These are phyloP conservation scores for Tillandsia leiboldiana DNA, from an alignment of 176 grass and related monocot species.

Conservation along the genomic window DNA sequence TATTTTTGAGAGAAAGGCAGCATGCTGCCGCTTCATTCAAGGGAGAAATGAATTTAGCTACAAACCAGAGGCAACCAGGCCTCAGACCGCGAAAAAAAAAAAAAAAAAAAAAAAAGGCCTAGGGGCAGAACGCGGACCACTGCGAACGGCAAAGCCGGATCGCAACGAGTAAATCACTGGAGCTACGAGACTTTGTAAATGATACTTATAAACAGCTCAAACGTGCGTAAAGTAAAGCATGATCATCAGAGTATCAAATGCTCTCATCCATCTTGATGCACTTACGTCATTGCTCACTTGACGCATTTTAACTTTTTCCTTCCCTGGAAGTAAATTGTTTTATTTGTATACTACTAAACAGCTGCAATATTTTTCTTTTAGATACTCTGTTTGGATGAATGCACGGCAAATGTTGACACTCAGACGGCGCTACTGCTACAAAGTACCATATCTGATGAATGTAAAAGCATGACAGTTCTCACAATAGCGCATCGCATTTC, in stretches of 20 bases:
- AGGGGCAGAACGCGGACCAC: no score
- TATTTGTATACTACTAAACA: background rate
- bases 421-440: constrained; percentile 62
- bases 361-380: constrained; percentile 12
- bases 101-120: no score
- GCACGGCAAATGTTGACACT: constrained; percentile 74
- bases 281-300: background rate
- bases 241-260: background rate
- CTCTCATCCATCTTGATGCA: background rate
- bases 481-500: constrained; percentile 93
- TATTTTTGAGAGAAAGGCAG: no score
- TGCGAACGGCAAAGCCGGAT: no score
- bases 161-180: no score
- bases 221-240: background rate
- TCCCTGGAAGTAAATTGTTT: constrained; percentile 1
- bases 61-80: no score
- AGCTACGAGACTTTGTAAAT: no score
- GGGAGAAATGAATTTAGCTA: no score
- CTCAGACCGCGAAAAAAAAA: no score
- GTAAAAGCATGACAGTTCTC: constrained; percentile 61
- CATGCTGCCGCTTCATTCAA: no score
- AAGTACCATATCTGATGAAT: constrained; percentile 70
- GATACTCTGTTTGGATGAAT: constrained; percentile 91
- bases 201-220: no score
- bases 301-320: background rate